Evolutionary conservation across 2,329 filamentous ascomycete species (phyloP).

Genomic region (Venturiaceae sp.): DNA sequence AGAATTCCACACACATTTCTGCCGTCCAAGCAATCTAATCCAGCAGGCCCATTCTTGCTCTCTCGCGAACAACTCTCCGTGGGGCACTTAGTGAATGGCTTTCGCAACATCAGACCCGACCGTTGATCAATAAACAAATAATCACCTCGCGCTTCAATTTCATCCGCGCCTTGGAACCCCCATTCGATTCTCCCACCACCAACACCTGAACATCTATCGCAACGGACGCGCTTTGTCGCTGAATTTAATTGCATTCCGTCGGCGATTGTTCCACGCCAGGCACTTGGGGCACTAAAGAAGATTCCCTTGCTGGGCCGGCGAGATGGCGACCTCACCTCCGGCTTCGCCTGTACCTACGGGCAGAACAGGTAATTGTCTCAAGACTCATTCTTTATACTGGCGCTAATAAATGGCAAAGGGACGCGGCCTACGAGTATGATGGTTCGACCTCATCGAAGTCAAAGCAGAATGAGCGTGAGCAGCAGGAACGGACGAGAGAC

Average conservation of each 20-base stretch:
- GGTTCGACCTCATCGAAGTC: slow-evolving; percentile 67
- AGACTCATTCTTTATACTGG: no score
- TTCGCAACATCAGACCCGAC: neutral
- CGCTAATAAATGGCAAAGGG: no score
- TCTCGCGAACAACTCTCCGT: neutral
- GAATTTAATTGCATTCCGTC: neutral
- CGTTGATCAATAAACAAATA: neutral
- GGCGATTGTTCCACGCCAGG: neutral
- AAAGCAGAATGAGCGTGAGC: slow-evolving; percentile 75
- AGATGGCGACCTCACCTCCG: neutral
- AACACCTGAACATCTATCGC: neutral
- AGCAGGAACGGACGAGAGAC: slow-evolving; percentile 67
- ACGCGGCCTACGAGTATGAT: slow-evolving; percentile 75
- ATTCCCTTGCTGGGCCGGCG: neutral
- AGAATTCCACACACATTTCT: neutral
- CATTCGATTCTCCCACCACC: neutral
- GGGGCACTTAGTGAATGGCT: neutral
- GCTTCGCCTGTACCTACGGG: neutral
- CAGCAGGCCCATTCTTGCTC: neutral
- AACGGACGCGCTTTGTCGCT: neutral
- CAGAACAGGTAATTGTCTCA: no score
- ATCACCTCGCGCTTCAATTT: neutral
- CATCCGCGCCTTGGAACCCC: neutral
- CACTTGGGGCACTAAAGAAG: neutral
- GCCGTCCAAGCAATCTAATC: neutral